These are phyloP conservation scores for Torrubiellomyces zombiae DNA, from an alignment of 2,329 filamentous ascomycete genomes.

Conservation along the genomic window DNA sequence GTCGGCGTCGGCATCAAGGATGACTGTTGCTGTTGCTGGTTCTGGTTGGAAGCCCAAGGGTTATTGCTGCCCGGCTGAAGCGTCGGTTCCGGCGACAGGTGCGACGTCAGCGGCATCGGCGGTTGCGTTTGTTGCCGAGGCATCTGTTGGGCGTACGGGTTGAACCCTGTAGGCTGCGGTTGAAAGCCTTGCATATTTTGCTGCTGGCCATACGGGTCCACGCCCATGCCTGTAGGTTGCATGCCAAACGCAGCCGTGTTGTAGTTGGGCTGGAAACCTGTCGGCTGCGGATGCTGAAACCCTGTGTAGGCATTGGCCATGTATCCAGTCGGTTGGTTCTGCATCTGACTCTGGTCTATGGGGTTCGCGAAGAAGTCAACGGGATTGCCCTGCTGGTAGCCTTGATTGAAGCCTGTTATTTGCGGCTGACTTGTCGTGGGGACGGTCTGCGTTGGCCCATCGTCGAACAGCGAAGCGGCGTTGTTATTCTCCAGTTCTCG, in stretches of 20 bases:
- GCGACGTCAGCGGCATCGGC: conserved; percentile 15
- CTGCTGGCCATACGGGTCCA: conserved; percentile 49
- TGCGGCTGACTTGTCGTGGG: conserved; percentile 39
- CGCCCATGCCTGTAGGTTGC: conserved; percentile 45
- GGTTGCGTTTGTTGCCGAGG: conserved; percentile 19
- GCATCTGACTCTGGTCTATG: conserved; percentile 57
- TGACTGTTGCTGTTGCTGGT: conserved; percentile 35
- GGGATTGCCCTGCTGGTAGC: conserved; percentile 89
- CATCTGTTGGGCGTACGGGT: conserved; percentile 32
- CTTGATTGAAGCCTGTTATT: conserved; percentile 84
- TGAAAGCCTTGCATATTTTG: conserved; percentile 27
- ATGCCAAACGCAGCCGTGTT: conserved; percentile 49
- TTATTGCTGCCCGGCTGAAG: conserved; percentile 79
- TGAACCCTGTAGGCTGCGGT: conserved; percentile 35
- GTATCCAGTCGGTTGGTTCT: conserved; percentile 67
- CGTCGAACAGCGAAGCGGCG: conserved; percentile 75
- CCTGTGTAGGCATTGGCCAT: conserved; percentile 39
- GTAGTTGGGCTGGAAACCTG: conserved; percentile 42
- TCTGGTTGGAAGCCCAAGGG: conserved; percentile 61
- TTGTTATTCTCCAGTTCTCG: conserved; percentile 79
- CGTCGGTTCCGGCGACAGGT: conserved; percentile 42
- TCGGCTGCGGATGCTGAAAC: conserved; percentile 28
- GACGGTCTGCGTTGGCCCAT: conserved; percentile 43
- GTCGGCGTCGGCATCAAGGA: conserved; percentile 69
- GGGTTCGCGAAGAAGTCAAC: conserved; percentile 98